phyloP scores from a whole-genome alignment of 202 grass and related monocot species.

The Tripidium arundinaceum region DNA sequence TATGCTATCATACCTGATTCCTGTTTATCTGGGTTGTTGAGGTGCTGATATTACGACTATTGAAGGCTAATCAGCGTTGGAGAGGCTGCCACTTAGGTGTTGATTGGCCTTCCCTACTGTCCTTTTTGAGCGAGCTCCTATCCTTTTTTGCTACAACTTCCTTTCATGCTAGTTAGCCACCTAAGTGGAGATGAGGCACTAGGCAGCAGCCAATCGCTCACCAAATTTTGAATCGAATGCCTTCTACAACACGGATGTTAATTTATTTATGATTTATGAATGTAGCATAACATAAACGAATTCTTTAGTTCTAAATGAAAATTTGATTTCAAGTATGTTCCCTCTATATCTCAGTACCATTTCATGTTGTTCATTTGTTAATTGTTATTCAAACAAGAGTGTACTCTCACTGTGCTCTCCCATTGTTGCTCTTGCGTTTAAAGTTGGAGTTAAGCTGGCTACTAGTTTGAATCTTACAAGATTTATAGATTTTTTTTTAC shows the following conservation, averaged over 20 bases:
- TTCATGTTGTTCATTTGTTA: background rate
- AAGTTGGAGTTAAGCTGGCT: background rate
- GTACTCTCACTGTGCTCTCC: background rate
- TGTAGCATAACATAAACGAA: background rate
- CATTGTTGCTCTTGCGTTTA: background rate
- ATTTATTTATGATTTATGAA: background rate
- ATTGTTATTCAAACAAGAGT: background rate
- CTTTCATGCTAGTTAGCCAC: background rate
- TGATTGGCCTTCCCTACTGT: background rate
- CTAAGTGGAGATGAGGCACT: background rate
- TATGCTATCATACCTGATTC: background rate
- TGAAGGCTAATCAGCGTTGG: background rate
- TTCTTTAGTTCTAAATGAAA: background rate
- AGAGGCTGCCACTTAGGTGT: background rate
- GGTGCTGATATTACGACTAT: background rate
- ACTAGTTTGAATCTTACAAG: background rate
- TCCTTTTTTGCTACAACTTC: background rate
- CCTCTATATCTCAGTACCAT: background rate
- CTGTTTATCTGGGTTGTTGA: background rate
- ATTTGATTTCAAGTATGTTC: background rate
- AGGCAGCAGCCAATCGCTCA: background rate
- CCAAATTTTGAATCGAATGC: background rate
- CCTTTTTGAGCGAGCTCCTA: background rate
- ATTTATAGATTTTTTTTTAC: background rate
- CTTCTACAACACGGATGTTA: background rate